Conservation (phyloP, 139 green algal species). For the Picochlorum sp. region DNA sequence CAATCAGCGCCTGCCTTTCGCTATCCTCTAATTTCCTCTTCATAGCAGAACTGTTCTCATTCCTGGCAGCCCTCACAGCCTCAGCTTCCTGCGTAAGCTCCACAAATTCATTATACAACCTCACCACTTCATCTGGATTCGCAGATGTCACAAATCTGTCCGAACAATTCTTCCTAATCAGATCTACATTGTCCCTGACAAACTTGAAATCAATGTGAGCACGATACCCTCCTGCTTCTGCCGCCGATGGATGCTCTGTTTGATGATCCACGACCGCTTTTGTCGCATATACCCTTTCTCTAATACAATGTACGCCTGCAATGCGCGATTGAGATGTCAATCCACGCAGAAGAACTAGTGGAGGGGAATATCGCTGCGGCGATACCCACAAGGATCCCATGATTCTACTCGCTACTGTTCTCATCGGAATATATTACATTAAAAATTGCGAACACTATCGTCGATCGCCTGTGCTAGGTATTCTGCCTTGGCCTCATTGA, state of each 20-base stretch:
- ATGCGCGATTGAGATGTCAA: neutral
- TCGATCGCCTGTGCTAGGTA: constrained; percentile 93
- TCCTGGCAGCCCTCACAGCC: constrained; percentile 59
- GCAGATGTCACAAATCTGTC: constrained; percentile 50
- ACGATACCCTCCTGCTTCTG: constrained; percentile 37
- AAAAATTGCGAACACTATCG: constrained; percentile 69
- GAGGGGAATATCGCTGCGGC: too few species aligned
- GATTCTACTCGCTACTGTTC: too few species aligned
- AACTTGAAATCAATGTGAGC: constrained; percentile 82
- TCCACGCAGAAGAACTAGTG: too few species aligned
- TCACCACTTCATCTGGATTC: constrained; percentile 59
- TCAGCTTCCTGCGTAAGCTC: constrained; percentile 51
- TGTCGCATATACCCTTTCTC: neutral
- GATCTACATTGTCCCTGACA: constrained; percentile 47
- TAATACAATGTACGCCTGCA: neutral
- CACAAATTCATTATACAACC: constrained; percentile 79
- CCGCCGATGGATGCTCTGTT: neutral
- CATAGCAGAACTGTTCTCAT: constrained; percentile 81
- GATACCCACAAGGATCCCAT: too few species aligned
- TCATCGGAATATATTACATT: neutral
- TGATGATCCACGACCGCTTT: constrained; percentile 1
- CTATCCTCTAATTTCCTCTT: constrained; percentile 88
- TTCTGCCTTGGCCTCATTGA: constrained; percentile 68
- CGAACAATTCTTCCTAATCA: constrained; percentile 57
- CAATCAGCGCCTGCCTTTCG: constrained; percentile 56